Evolutionary conservation across 2,329 filamentous ascomycete genomes (phyloP).

Genomic region (Metarhizium guizhouense): DNA sequence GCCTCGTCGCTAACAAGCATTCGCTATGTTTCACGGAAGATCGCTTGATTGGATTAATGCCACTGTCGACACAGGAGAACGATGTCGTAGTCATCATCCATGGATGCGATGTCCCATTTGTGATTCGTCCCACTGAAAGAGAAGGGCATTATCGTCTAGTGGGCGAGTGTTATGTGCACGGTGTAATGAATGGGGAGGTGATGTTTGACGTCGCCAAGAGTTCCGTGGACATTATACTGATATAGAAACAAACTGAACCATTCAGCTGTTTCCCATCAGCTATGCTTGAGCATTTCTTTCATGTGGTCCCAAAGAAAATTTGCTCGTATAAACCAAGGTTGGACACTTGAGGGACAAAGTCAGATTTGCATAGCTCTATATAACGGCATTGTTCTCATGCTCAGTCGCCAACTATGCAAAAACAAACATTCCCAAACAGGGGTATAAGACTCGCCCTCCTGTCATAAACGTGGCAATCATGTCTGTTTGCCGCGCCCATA

Average conservation of each 20-base stretch:
- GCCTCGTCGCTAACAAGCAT: slow-evolving; percentile 1
- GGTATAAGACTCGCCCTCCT: background rate
- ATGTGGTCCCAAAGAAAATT: background rate
- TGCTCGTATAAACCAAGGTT: background rate
- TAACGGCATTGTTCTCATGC: background rate
- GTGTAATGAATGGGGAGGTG: slow-evolving; percentile 9
- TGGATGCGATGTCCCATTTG: slow-evolving; percentile 8
- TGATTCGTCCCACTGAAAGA: slow-evolving; percentile 2
- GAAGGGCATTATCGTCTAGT: slow-evolving; percentile 4
- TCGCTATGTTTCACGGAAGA: slow-evolving; percentile 3
- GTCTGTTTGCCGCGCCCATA: background rate
- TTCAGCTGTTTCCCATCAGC: background rate
- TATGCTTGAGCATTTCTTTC: background rate
- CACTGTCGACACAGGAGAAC: slow-evolving; percentile 1
- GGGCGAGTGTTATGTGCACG: slow-evolving; percentile 9
- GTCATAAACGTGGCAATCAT: background rate
- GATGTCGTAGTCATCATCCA: slow-evolving; percentile 8
- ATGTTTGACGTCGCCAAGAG: background rate
- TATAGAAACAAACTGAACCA: background rate
- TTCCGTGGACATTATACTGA: slow-evolving; percentile 1
- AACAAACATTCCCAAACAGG: background rate
- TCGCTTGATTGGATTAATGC: slow-evolving; percentile 5
- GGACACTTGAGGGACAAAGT: background rate
- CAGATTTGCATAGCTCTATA: background rate
- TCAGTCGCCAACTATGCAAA: background rate